Percentiles rank a stretch among this genome's conserved stretches.
Conservation (phyloP, 1,139 yeast genomes). For the Yamadazyma dushanensis region DNA sequence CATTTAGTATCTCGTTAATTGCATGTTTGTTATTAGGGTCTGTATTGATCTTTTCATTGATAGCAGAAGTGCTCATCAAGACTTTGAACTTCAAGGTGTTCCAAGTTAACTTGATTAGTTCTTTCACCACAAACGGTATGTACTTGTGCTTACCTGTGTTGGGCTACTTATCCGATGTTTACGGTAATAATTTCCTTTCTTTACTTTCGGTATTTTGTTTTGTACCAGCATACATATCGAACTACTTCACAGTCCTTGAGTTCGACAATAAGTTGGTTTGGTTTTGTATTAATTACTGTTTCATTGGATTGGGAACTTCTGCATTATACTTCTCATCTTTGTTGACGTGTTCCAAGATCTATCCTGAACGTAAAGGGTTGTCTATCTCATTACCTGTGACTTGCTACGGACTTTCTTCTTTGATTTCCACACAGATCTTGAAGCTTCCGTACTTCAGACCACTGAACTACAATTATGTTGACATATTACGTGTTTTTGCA, state of each 20-base stretch:
- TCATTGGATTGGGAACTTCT: constrained; percentile 80
- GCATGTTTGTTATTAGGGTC: constrained; percentile 82
- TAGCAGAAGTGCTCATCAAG: constrained; percentile 66
- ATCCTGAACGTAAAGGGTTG: constrained; percentile 71
- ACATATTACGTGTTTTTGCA: constrained; percentile 55
- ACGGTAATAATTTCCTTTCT: constrained; percentile 78
- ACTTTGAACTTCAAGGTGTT: constrained; percentile 62
- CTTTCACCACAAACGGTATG: constrained; percentile 77
- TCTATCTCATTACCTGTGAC: constrained; percentile 89
- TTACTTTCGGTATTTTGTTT: constrained; percentile 62
- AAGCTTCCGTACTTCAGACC: constrained; percentile 37
- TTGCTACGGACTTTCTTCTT: constrained; percentile 78
- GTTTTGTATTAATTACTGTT: constrained; percentile 38
- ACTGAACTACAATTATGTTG: constrained; percentile 27
- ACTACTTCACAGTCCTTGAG: constrained; percentile 19
- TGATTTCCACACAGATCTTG: constrained; percentile 59
- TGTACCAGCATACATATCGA: constrained; percentile 69
- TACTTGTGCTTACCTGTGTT: constrained; percentile 80
- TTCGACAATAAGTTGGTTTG: constrained; percentile 20
- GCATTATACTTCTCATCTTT: constrained; percentile 75
- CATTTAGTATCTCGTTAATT: constrained; percentile 41
- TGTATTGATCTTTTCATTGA: constrained; percentile 75
- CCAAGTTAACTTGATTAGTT: constrained; percentile 75
- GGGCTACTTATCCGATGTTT: constrained; percentile 81
- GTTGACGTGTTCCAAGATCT: constrained; percentile 80